These are phyloP conservation scores for Candida ipomoeae DNA, from an alignment of 805 yeast genomes.

Conservation along the genomic window DNA sequence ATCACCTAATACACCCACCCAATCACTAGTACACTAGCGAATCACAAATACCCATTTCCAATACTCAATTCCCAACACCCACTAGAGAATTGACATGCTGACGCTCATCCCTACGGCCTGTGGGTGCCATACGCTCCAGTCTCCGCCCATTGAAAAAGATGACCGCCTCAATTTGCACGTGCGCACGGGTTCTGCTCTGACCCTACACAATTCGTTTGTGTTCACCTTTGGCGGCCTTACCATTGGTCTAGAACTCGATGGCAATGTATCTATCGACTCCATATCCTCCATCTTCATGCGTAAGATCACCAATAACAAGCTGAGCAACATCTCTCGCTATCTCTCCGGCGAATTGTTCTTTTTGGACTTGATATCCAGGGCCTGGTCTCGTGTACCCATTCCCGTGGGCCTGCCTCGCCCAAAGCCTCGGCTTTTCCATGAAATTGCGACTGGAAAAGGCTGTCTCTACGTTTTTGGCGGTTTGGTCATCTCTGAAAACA, in stretches of 20 bases:
- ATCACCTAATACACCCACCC: too few relatives aligned
- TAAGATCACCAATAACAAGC: constrained; percentile 23
- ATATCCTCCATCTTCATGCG: constrained; percentile 36
- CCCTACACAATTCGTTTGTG: constrained; percentile 54
- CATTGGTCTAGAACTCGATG: constrained; percentile 46
- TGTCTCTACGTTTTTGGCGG: constrained; percentile 66
- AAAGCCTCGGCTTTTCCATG: constrained; percentile 54
- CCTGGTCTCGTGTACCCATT: constrained; percentile 48
- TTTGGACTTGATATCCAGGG: constrained; percentile 53
- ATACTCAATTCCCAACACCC: too few relatives aligned
- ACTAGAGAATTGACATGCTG: constrained; percentile 26
- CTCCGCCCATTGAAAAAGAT: constrained; percentile 54
- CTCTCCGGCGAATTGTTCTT: constrained; percentile 63
- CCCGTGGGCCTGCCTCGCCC: constrained; percentile 25
- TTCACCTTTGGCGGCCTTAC: constrained; percentile 68
- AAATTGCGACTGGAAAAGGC: constrained; percentile 48
- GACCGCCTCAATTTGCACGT: constrained; percentile 52
- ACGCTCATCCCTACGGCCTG: constrained; percentile 63
- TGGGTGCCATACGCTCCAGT: constrained; percentile 50
- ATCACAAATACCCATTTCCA: too few relatives aligned
- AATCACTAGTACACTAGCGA: not conserved
- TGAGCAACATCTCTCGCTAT: constrained; percentile 32
- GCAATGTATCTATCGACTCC: constrained; percentile 35
- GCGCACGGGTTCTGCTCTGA: constrained; percentile 65
- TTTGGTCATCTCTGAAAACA: constrained; percentile 30